A percentile compares a stretch with the other conserved stretches of the same genome.
Evolutionary conservation across 2,329 filamentous ascomycete genomes (phyloP).

Genomic region (Ophiocordyceps polyrhachis-furcata): DNA sequence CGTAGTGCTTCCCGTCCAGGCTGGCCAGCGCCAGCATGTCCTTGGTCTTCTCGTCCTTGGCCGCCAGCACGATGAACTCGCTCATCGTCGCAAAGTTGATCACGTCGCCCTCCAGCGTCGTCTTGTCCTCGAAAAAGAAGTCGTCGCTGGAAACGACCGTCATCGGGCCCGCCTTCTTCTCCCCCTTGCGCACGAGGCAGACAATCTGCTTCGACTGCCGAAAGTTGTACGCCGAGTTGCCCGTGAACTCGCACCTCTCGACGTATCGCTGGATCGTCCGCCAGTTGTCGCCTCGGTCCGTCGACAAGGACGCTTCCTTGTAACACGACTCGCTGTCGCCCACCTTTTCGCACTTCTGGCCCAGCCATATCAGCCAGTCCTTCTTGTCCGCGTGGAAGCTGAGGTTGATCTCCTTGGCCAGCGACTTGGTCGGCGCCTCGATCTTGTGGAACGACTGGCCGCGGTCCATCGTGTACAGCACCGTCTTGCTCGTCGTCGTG

Average conservation of each 20-base stretch:
- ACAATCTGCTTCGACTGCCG: slow-evolving; percentile 36
- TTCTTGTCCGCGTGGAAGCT: slow-evolving; percentile 70
- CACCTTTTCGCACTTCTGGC: slow-evolving; percentile 44
- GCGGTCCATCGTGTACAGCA: slow-evolving; percentile 69
- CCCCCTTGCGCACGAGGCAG: slow-evolving; percentile 36
- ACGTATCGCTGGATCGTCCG: slow-evolving; percentile 54
- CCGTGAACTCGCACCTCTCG: slow-evolving; percentile 73
- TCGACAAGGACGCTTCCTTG: slow-evolving; percentile 55
- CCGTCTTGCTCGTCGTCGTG: slow-evolving; percentile 44
- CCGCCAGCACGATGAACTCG: slow-evolving; percentile 85
- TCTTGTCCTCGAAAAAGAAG: slow-evolving; percentile 49
- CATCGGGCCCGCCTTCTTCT: slow-evolving; percentile 40
- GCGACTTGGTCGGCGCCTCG: slow-evolving; percentile 40
- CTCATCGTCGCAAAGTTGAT: slow-evolving; percentile 85
- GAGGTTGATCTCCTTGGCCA: slow-evolving; percentile 25
- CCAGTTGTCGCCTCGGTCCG: slow-evolving; percentile 69
- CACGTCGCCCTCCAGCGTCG: slow-evolving; percentile 35
- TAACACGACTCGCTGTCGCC: slow-evolving; percentile 41
- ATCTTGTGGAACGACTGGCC: slow-evolving; percentile 59
- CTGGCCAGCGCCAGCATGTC: slow-evolving; percentile 65
- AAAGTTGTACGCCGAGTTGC: slow-evolving; percentile 35
- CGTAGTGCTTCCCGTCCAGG: slow-evolving; percentile 68
- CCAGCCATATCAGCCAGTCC: slow-evolving; percentile 87
- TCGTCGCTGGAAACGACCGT: slow-evolving; percentile 63
- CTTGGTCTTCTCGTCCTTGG: slow-evolving; percentile 46